Conservation (phyloP, 305 asterid genomes). For the Salvia sclarea region DNA sequence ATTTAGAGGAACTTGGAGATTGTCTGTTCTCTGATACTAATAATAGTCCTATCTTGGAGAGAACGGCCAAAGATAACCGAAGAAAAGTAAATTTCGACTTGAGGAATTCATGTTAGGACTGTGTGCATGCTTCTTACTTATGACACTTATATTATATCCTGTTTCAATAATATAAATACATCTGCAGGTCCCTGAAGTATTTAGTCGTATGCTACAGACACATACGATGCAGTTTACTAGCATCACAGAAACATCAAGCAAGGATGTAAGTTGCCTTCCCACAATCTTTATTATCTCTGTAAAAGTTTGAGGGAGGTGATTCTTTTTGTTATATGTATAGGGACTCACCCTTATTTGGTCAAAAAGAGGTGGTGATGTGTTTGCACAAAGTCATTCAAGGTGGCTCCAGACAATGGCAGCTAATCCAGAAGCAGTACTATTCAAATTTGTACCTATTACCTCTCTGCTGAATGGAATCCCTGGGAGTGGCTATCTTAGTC, state of each 20-base stretch:
- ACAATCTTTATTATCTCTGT: conserved; percentile 13
- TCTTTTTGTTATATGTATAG: conserved; percentile 47
- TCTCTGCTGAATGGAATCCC: conserved; percentile 94
- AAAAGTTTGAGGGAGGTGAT: conserved; percentile 19
- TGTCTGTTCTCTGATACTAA: conserved; percentile 78
- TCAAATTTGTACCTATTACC: conserved; percentile 90
- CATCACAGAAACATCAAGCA: conserved; percentile 95
- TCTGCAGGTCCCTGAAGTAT: conserved; percentile 85
- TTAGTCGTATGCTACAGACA: conserved; percentile 83
- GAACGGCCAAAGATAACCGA: conserved; percentile 54
- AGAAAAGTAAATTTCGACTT: conserved; percentile 50
- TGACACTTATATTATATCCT: background rate
- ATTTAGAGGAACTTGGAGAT: conserved; percentile 95
- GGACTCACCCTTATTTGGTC: conserved; percentile 97
- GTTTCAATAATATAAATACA: conserved; percentile 16
- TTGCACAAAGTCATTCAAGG: conserved; percentile 92
- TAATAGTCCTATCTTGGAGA: conserved; percentile 69
- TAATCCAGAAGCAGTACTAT: conserved; percentile 85
- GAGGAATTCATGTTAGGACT: conserved; percentile 10
- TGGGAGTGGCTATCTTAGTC: conserved; percentile 98
- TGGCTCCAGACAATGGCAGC: conserved; percentile 97
- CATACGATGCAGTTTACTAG: conserved; percentile 94
- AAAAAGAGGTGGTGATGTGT: conserved; percentile 97
- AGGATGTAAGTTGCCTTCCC: conserved; percentile 65
- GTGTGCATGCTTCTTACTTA: conserved; percentile 26